These are phyloP conservation scores for Ambispora gerdemannii DNA, from an alignment of 192 early-diverging fungal species.

Conservation along the genomic window DNA sequence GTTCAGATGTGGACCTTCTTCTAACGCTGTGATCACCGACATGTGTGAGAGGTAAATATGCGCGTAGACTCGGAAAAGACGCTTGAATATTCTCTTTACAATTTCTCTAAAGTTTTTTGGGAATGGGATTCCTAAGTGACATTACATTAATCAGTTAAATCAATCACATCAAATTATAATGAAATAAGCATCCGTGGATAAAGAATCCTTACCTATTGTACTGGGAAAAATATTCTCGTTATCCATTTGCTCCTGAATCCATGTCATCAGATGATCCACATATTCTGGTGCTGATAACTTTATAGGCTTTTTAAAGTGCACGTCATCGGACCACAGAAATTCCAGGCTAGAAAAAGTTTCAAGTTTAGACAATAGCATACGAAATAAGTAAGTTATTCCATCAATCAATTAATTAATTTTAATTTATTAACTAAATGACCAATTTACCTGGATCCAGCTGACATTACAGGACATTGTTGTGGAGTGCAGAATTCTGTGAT, in stretches of 20 bases:
- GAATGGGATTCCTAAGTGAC: constrained; percentile 56
- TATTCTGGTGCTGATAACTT: constrained; percentile 88
- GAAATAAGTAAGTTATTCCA: too few species aligned
- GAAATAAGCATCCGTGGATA: constrained; percentile 17
- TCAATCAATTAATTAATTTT: too few species aligned
- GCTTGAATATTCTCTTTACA: constrained; percentile 76
- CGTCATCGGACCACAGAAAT: constrained; percentile 87
- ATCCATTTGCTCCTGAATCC: constrained; percentile 80
- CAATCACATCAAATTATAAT: constrained; percentile 5
- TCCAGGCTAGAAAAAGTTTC: constrained; percentile 58
- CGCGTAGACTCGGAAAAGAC: constrained; percentile 90
- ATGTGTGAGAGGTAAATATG: constrained; percentile 92
- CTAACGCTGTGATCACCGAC: constrained; percentile 66
- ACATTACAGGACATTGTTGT: constrained; percentile 85
- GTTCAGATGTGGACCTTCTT: constrained; percentile 86
- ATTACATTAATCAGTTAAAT: background rate
- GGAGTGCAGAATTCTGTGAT: constrained; percentile 87
- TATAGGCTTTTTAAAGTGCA: constrained; percentile 80
- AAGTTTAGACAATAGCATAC: too few species aligned
- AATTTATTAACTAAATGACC: constrained; percentile 12
- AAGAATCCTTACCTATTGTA: constrained; percentile 54
- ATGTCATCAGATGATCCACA: constrained; percentile 80
- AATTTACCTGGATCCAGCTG: constrained; percentile 68
- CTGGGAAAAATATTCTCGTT: constrained; percentile 87
- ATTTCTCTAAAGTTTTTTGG: constrained; percentile 64